Evolutionary conservation across 257 asterid genomes (phyloP).

Genomic region (Solanum appendiculatum): DNA sequence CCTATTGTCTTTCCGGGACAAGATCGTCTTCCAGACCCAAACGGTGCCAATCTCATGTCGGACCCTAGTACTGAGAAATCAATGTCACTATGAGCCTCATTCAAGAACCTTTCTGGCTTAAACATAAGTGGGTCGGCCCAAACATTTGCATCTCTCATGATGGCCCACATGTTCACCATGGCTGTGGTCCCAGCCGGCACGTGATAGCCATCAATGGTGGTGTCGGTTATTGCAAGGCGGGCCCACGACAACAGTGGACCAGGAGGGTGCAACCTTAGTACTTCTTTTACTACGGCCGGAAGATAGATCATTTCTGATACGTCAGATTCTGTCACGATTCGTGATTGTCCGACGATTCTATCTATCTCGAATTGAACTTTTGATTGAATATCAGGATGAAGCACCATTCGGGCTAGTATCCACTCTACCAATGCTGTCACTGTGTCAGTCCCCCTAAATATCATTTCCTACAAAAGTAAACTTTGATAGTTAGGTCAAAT

Average conservation of each 20-base stretch:
- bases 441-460: constrained; percentile 84
- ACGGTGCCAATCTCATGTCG: constrained; percentile 62
- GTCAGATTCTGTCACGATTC: constrained; percentile 42
- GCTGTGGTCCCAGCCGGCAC: constrained; percentile 77
- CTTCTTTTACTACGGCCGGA: constrained; percentile 70
- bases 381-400: constrained; percentile 53
- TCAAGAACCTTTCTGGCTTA: constrained; percentile 53
- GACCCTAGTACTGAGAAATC: constrained; percentile 49
- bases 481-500: not conserved
- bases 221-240: constrained; percentile 52
- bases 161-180: constrained; percentile 95
- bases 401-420: constrained; percentile 65
- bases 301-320: constrained; percentile 38
- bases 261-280: constrained; percentile 69
- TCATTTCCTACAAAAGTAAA: constrained; percentile 55
- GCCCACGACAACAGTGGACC: constrained; percentile 93
- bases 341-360: constrained; percentile 37
- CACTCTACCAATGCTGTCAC: constrained; percentile 68
- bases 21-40: constrained; percentile 75
- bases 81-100: not conserved
- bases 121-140: constrained; percentile 54
- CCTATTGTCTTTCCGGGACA: constrained; percentile 76
- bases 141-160: constrained; percentile 42
- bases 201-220: constrained; percentile 46
- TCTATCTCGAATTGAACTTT: constrained; percentile 60